Evolutionary conservation across 306 rosid species (phyloP).

Genomic region (Ziziphus jujuba): DNA sequence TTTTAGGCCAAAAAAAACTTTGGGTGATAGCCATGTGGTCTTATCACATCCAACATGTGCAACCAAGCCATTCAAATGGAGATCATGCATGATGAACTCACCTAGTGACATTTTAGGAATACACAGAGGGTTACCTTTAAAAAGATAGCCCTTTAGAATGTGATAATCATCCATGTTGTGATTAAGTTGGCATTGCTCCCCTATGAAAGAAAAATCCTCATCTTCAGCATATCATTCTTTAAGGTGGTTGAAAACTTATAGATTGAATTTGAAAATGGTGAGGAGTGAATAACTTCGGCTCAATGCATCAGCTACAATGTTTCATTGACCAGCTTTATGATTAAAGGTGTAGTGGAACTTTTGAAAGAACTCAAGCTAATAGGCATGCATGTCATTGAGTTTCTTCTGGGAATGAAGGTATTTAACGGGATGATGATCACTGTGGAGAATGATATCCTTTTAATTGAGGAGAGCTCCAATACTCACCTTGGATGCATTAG

Average conservation of each 20-base stretch:
- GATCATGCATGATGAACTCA: background rate
- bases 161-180: no score
- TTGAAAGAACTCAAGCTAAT: no score
- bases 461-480: background rate
- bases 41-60: no score
- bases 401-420: background rate
- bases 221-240: no score
- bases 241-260: no score
- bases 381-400: background rate
- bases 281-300: background rate
- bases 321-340: background rate
- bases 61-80: background rate
- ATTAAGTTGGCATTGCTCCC: background rate
- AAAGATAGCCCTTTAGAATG: background rate
- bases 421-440: background rate
- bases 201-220: no score
- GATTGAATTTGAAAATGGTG: no score
- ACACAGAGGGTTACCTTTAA: background rate
- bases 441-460: background rate
- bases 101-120: background rate
- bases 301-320: background rate
- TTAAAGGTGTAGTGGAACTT: background rate
- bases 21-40: no score
- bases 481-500: no score
- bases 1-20: no score